Conservation (phyloP, 768 basidiomycete genomes). For the Scleroderma bovista region DNA sequence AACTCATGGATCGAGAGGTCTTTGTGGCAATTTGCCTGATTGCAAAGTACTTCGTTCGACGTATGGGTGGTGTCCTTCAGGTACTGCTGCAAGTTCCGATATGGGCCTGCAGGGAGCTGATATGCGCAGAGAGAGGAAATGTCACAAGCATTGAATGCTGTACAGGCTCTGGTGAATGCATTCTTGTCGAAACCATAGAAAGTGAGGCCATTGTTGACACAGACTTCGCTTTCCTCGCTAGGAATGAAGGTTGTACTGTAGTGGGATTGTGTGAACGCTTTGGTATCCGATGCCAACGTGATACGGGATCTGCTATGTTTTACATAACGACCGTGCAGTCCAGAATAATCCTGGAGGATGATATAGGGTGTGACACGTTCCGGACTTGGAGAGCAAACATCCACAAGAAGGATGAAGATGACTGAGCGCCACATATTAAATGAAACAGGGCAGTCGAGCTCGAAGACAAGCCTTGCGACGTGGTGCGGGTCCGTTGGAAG, state of each 20-base stretch:
- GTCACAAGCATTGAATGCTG: constrained; percentile 7
- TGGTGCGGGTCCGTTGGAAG: constrained; percentile 25
- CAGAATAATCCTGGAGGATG: constrained; percentile 1
- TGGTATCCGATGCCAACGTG: constrained; percentile 32
- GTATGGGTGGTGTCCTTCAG: constrained; percentile 31
- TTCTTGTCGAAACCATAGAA: constrained; percentile 26
- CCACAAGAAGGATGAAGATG: constrained; percentile 33
- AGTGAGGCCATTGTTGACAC: constrained; percentile 25
- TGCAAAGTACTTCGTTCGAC: constrained; percentile 37
- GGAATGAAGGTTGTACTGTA: constrained; percentile 21
- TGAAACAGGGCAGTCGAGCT: constrained; percentile 30
- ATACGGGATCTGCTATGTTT: constrained; percentile 20
- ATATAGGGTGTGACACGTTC: not conserved
- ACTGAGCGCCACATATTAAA: constrained; percentile 38
- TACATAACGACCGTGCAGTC: not conserved
- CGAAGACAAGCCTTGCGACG: constrained; percentile 34
- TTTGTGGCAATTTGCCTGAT: constrained; percentile 35
- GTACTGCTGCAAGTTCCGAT: constrained; percentile 33
- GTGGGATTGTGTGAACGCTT: constrained; percentile 29
- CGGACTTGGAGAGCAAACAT: constrained; percentile 21
- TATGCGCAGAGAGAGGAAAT: constrained; percentile 25
- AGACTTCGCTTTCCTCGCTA: constrained; percentile 8
- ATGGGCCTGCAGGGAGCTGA: constrained; percentile 27
- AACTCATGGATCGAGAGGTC: constrained; percentile 38
- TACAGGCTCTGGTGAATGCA: constrained; percentile 6